Evolutionary conservation across 306 rosid genomes (phyloP), one percentile per base, ranked within the genome.

Genomic region (Quercus robur): DNA sequence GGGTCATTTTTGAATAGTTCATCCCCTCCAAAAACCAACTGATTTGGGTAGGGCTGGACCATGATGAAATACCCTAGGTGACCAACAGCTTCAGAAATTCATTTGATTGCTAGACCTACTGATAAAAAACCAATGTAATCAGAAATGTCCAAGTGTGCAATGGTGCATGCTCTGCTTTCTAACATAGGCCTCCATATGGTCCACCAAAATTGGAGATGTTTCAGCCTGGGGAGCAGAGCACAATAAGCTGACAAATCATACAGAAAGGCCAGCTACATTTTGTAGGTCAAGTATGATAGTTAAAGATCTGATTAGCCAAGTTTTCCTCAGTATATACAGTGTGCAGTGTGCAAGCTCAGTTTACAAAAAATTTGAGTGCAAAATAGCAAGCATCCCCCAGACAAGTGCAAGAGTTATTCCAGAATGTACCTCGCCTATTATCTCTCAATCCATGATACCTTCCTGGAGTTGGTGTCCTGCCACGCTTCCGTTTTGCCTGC

Each of bases 401-500:
- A 49, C 21, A 68, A 63, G 18, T 18, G 11, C 21, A 71, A 64
- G 14, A 46, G 54, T 7, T 4, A 77, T 66, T 41, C 18, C 64
- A 46, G 73, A 68, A 31, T 23, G 68, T 81, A 86, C 89, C 84
- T 83, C 79, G 81, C 59, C 64, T 81, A 33, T 10, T 19, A 33
- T 83, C 83, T 81, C 86, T 83, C 77, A 80, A 51, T n/a, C 90
- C 92, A 11, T 83, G 58, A 78, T 84, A 89, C 73, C 81, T 77
- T 67, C 89, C 88, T 2, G 85, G 88, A 35, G 87, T 85, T 26
- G 90, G 85, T 23, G 86, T 86, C 85, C 90, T 73, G 74, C 87
- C 88, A 61, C 90, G 80, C 68, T 70, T 78, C 83, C 90, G 81
- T 80, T 83, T 87, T 35, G 93, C 90, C 90, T 87, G 89, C 76